A percentile compares a stretch with the other conserved stretches of the same genome.
These are phyloP conservation scores for Acacia acuminata DNA, from an alignment of 306 rosid genomes.

Conservation along the genomic window DNA sequence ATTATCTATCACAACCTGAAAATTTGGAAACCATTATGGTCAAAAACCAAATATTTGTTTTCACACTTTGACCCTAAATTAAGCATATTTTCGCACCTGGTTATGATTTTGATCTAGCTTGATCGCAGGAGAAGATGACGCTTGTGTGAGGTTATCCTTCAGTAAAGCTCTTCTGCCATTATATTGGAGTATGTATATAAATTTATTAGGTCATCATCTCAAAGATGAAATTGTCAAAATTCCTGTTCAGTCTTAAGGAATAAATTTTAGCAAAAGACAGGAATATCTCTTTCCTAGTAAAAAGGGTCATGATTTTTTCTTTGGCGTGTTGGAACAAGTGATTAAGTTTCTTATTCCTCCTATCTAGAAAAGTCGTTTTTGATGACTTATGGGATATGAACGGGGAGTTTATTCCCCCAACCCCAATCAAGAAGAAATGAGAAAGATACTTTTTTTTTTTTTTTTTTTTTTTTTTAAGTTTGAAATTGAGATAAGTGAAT, in stretches of 20 bases:
- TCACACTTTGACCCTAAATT: not conserved
- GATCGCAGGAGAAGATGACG: not conserved
- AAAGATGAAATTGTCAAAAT: not conserved
- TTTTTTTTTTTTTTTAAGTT: too few relatives aligned
- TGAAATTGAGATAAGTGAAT: too few relatives aligned
- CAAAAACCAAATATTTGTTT: not conserved
- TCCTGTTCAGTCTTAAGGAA: not conserved
- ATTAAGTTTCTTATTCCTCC: not conserved
- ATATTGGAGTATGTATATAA: not conserved
- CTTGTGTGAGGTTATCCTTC: not conserved
- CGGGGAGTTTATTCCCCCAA: not conserved
- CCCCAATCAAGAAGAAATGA: not conserved
- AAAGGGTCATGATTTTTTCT: not conserved
- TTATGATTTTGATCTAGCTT: not conserved
- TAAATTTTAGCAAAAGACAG: not conserved
- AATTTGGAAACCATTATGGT: constrained; percentile 14
- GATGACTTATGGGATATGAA: not conserved
- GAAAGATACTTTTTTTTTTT: not conserved
- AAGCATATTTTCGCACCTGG: constrained; percentile 15
- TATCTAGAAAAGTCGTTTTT: not conserved
- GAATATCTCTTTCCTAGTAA: not conserved
- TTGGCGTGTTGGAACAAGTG: not conserved
- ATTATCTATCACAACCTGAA: constrained; percentile 61
- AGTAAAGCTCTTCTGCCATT: constrained; percentile 23
- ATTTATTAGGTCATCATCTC: not conserved